Base-by-base conservation (phyloP, 2,329 filamentous ascomycete genomes). In the Clonostachys solani region DNA sequence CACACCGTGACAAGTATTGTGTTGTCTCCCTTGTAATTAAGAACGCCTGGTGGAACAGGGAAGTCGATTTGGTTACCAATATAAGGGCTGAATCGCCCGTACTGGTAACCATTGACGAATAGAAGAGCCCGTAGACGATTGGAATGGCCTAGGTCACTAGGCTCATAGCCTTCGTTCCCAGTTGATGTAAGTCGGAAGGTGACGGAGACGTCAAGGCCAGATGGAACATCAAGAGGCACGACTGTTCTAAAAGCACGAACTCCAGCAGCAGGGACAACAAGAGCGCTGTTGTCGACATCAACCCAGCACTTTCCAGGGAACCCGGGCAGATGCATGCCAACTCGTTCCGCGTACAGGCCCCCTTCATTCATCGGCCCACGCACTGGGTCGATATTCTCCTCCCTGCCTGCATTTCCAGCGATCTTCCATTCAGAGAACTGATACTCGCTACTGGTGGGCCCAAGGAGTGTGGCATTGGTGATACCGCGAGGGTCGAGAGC, bases 41-140 rank as follows among this genome's bases (percentile, higher is more conserved):
- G 60, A 6, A 84, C 66, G 0, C 81, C 81, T 0, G 76, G 75
- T 2, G 78, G 80, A 3, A 85, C 76, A 1, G 81, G 81, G 54
- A 81, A 85, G 15, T 72, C 66, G 15, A 76, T 68, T 63, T 85
- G 81, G 42, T 82, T 77, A 0, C 82, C 82, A 37, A 85, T 80
- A 44, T 77, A 72, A 0, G 81, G 79, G 49, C 78, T 75, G 55
- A 75, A 84, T 8, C 78, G 72, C 3, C 77, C 81, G 52, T 81
- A 84, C 56, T 84, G 80, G 54, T 84, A 85, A 0, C 81, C 81
- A 47, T 85, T 85, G n/a, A 84, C 73, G 47, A 80, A 84, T 3
- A 85, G 58, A 54, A 81, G 72, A 0, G 73, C 76, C 12, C 81
- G 70, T 4, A 70, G 52, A 16, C 59, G 62, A 52, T 71, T 70